Base-by-base conservation (phyloP, 148 eudicot genomes). In the Heliamphora exappendiculata region DNA sequence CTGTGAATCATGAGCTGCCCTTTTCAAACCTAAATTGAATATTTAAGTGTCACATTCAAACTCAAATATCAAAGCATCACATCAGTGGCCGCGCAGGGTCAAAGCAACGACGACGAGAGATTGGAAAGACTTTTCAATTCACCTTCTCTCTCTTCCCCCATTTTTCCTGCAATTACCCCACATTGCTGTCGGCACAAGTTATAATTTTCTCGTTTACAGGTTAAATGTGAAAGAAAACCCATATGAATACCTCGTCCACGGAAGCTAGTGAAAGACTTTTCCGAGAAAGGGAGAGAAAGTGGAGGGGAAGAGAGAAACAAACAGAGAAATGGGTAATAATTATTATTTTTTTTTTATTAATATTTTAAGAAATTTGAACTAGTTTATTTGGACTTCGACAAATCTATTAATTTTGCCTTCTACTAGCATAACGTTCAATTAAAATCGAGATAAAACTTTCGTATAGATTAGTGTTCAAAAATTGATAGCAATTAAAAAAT, bases 151-250 rank as follows among this genome's bases (percentile, higher is more conserved):
- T 63, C 33, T 17, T 14, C 31, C 42, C 62, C 24, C 16, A 36
- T n/a, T 34, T 44, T 68, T 28, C 45, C 74, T 76, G 37, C 24
- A 45, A 49, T 67, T 76, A 76, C 73, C 75, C 59, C 75, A 70
- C 29, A 73, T 66, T 12, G 44, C 71, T 75, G 81, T 78, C 79
- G 81, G 79, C 73, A 78, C 79, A 78, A 78, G 81, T 78, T 36
- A 8, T 29, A 24, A 20, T 50, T 63, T 76, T 59, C 71, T 64
- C 50, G 11, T 19, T 55, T 54, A 16, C 28, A 50, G 78, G 78
- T 76, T 17, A 28, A 67, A 54, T 22, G 65, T 12, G 37, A 33
- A 67, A 67, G 65, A 75, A 75, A 64, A 63, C 68, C 31, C 59
- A 28, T 9, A 34, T 34, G 75, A 59, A 26, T 77, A 59, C 50